Conservation (phyloP, 2,329 filamentous ascomycete genomes). For the Colletotrichum plurivorum region DNA sequence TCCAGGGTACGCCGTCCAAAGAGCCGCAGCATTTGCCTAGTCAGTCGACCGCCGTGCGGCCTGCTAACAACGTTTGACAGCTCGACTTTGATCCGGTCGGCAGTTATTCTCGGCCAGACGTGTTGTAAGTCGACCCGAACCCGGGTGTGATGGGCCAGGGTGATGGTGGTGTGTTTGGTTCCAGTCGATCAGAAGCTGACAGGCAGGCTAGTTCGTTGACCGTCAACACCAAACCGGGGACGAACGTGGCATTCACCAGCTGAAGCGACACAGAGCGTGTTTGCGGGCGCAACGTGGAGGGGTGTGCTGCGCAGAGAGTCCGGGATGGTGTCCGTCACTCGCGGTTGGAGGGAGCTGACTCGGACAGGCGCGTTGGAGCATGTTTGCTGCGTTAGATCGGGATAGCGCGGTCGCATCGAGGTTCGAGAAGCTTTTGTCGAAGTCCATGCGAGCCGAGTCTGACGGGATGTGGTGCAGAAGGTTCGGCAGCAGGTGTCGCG, state of each 20-base stretch:
- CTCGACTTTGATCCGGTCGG: conserved; percentile 59
- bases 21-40: background rate
- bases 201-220: conserved; percentile 43
- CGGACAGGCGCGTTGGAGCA: background rate
- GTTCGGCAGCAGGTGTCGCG: background rate
- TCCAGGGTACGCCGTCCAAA: conserved; percentile 49
- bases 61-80: conserved; percentile 42
- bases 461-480: conserved; percentile 4
- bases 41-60: conserved; percentile 11
- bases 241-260: conserved; percentile 46
- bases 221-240: conserved; percentile 50
- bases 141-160: conserved; percentile 31
- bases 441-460: conserved; percentile 7
- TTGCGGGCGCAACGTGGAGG: conserved; percentile 9
- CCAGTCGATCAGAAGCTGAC: conserved; percentile 32
- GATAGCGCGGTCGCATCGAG: background rate
- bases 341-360: conserved; percentile 32
- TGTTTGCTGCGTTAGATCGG: background rate
- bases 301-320: conserved; percentile 13
- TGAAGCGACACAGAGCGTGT: conserved; percentile 19
- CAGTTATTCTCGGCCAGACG: conserved; percentile 56
- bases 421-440: conserved; percentile 19
- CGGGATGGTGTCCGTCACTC: background rate
- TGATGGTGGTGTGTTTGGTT: background rate
- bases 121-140: conserved; percentile 51